Evolutionary conservation across 176 grass and related monocot genomes (phyloP).

Genomic region (Rhynchospora tenuis): DNA sequence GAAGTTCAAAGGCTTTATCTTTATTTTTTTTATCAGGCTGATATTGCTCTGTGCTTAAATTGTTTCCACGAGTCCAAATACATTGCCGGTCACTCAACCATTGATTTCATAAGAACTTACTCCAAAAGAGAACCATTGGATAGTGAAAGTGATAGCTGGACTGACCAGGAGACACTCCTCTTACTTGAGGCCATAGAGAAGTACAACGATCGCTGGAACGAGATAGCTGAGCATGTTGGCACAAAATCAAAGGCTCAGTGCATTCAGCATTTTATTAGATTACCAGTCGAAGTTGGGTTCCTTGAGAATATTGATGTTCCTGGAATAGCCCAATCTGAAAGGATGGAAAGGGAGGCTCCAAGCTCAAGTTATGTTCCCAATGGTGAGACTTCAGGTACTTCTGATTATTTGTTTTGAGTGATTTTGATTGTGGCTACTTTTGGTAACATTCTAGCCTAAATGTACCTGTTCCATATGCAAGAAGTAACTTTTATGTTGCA

Average conservation of each 20-base stretch:
- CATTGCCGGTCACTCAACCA: slow-evolving; percentile 70
- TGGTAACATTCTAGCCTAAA: neutral
- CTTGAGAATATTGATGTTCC: slow-evolving; percentile 76
- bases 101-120: slow-evolving; percentile 72
- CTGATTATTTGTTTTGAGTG: neutral
- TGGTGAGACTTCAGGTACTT: slow-evolving; percentile 49
- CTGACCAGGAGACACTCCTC: slow-evolving; percentile 78
- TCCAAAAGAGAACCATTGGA: slow-evolving; percentile 44
- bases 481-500: neutral
- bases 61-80: slow-evolving; percentile 87
- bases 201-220: slow-evolving; percentile 75
- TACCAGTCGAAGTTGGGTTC: slow-evolving; percentile 74
- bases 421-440: neutral
- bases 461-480: neutral
- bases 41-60: slow-evolving; percentile 57
- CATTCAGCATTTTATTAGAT: slow-evolving; percentile 90
- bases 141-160: slow-evolving; percentile 71
- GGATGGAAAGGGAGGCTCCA: slow-evolving; percentile 28
- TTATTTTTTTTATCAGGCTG: slow-evolving; percentile 53
- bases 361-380: slow-evolving; percentile 33
- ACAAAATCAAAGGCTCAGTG: slow-evolving; percentile 94
- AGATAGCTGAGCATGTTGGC: slow-evolving; percentile 80
- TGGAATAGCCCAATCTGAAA: slow-evolving; percentile 14
- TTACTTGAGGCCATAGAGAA: slow-evolving; percentile 92
- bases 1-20: neutral